Conservation (phyloP, 805 yeast species). For the Jamesozyma lodderae region DNA sequence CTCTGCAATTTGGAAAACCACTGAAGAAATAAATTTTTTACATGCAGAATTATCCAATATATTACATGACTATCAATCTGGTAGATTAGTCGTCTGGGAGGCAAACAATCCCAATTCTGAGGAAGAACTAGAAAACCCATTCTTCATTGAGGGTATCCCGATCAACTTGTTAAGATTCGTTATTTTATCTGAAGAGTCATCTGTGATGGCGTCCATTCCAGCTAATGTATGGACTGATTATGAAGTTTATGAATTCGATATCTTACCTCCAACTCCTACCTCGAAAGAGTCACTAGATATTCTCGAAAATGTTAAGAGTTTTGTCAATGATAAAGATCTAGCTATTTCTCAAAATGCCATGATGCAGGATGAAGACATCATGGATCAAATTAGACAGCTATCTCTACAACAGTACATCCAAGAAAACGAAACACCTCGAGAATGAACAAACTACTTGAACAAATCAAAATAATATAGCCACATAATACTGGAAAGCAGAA, state of each 20-base stretch:
- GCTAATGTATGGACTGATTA: constrained; percentile 48
- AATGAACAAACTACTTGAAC: constrained; percentile 1
- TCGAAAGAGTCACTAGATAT: constrained; percentile 28
- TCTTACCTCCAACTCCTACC: constrained; percentile 52
- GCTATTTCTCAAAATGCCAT: constrained; percentile 18
- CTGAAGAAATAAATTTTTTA: constrained; percentile 39
- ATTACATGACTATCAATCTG: constrained; percentile 11
- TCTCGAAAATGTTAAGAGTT: constrained; percentile 29
- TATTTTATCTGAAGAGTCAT: constrained; percentile 60
- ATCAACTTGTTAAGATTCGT: constrained; percentile 57
- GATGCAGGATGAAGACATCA: constrained; percentile 28
- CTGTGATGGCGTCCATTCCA: constrained; percentile 65
- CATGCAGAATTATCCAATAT: constrained; percentile 33
- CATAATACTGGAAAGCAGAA: too few species aligned
- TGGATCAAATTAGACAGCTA: constrained; percentile 27
- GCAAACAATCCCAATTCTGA: not conserved
- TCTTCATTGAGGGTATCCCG: constrained; percentile 37
- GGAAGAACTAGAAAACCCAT: constrained; percentile 10
- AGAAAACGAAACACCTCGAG: constrained; percentile 21
- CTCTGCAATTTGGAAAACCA: constrained; percentile 44
- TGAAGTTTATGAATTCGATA: constrained; percentile 62
- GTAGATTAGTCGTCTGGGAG: constrained; percentile 1
- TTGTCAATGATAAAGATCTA: constrained; percentile 28
- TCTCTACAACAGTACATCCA: constrained; percentile 26
- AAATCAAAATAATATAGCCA: not conserved